Percentiles rank a stretch among this genome's conserved stretches.
Conservation (phyloP, 1,284 basidiomycete genomes). For the Neotropicomus parvogracilis region DNA sequence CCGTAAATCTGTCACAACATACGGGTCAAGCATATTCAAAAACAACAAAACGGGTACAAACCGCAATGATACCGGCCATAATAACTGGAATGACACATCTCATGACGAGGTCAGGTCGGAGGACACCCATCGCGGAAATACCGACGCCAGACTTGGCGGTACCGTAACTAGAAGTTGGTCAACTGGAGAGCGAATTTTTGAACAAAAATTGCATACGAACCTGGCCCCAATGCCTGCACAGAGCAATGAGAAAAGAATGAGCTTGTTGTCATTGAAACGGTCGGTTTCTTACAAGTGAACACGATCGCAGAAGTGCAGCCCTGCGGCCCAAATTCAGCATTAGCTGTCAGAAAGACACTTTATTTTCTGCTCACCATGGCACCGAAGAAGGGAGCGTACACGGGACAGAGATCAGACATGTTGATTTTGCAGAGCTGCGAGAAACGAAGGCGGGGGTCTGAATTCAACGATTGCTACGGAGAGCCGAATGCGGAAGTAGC, state of each 20-base stretch:
- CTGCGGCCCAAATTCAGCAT: conserved; percentile 40
- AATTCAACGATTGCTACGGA: conserved; percentile 9
- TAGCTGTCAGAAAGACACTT: neutral
- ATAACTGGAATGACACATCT: conserved; percentile 95
- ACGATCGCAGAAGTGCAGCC: conserved; percentile 96
- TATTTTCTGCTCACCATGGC: conserved; percentile 71
- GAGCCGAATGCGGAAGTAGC: conserved; percentile 12
- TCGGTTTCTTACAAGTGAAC: conserved; percentile 81
- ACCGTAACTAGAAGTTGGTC: conserved; percentile 62
- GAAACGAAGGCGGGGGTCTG: neutral
- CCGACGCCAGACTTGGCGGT: conserved; percentile 99
- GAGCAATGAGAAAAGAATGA: neutral
- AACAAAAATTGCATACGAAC: conserved; percentile 14
- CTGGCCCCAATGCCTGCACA: conserved; percentile 32
- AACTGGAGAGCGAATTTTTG: neutral
- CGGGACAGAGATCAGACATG: conserved; percentile 89
- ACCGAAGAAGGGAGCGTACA: conserved; percentile 96
- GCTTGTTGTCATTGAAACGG: neutral
- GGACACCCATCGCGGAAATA: conserved; percentile 97
- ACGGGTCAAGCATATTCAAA: neutral
- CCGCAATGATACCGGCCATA: conserved; percentile 99
- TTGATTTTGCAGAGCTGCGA: conserved; percentile 36
- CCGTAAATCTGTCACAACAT: conserved; percentile 62
- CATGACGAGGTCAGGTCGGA: conserved; percentile 94
- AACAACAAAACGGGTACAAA: conserved; percentile 31